A percentile compares a stretch with the other conserved stretches of the same genome.
Evolutionary conservation across 345 rosid species (phyloP).

Genomic region (Murraya koenigii): DNA sequence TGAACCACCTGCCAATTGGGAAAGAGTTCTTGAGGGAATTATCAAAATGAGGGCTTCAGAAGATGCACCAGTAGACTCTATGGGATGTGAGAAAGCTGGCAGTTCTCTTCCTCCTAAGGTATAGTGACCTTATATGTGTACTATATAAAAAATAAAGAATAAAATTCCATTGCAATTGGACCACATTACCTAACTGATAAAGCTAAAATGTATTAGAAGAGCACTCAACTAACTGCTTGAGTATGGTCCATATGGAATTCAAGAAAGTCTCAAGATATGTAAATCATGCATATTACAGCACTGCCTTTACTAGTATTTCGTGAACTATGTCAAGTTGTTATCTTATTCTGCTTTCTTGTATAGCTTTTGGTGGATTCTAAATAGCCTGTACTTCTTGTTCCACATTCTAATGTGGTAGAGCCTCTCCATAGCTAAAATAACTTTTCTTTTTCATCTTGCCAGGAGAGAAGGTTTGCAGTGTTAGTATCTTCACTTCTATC

Average conservation of each 20-base stretch:
- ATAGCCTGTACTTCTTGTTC: neutral
- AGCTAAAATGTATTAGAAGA: neutral
- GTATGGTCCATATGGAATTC: neutral
- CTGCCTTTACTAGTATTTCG: neutral
- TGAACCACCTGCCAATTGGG: conserved; percentile 57
- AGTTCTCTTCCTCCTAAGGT: conserved; percentile 66
- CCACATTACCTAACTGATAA: neutral
- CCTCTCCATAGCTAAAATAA: neutral
- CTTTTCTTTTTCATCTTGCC: conserved; percentile 8
- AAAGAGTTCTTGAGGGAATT: conserved; percentile 62
- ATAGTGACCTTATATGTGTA: conserved; percentile 3
- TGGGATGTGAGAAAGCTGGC: conserved; percentile 84
- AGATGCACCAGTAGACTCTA: conserved; percentile 73
- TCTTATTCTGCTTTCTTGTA: neutral
- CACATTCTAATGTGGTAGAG: neutral
- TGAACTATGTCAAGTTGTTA: neutral
- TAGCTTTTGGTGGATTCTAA: neutral
- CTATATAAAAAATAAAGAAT: no score
- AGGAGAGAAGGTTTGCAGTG: conserved; percentile 80
- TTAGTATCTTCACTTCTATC: conserved; percentile 62
- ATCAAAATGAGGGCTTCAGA: conserved; percentile 61
- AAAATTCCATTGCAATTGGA: neutral
- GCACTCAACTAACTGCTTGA: neutral
- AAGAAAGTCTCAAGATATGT: neutral
- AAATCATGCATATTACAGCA: neutral